Evolutionary conservation across 1,284 basidiomycete genomes (phyloP).

Genomic region (Fomitopsis betulina): DNA sequence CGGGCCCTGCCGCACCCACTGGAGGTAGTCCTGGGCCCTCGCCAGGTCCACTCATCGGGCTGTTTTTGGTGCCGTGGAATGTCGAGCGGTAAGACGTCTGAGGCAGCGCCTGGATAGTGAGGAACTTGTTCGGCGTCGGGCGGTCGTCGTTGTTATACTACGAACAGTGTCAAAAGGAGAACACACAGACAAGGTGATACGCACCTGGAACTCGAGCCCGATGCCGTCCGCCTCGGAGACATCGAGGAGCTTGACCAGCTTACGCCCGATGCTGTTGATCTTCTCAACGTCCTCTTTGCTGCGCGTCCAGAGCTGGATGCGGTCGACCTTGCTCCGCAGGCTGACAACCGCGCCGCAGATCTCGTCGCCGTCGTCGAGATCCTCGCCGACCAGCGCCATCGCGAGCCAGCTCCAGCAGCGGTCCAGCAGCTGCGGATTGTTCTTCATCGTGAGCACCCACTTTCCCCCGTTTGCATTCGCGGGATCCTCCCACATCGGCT

Average conservation of each 20-base stretch:
- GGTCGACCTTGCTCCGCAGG: slow-evolving; percentile 80
- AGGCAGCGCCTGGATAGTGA: slow-evolving; percentile 71
- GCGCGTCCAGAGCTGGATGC: slow-evolving; percentile 88
- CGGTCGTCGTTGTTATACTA: slow-evolving; percentile 81
- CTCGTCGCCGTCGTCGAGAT: slow-evolving; percentile 82
- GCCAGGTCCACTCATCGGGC: slow-evolving; percentile 25
- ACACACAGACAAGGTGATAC: not conserved
- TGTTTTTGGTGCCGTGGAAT: slow-evolving; percentile 38
- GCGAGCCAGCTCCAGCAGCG: slow-evolving; percentile 88
- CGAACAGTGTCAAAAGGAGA: not conserved
- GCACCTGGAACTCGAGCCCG: slow-evolving; percentile 85
- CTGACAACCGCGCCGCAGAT: slow-evolving; percentile 92
- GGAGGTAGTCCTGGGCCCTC: slow-evolving; percentile 30
- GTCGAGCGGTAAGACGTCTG: slow-evolving; percentile 58
- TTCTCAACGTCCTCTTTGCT: slow-evolving; percentile 79
- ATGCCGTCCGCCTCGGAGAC: slow-evolving; percentile 75
- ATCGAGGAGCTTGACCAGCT: slow-evolving; percentile 78
- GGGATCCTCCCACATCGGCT: slow-evolving; percentile 95
- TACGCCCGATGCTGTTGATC: slow-evolving; percentile 80
- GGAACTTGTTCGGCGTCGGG: slow-evolving; percentile 72
- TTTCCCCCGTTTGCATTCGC: slow-evolving; percentile 90
- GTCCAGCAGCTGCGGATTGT: slow-evolving; percentile 76
- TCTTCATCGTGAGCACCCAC: slow-evolving; percentile 92
- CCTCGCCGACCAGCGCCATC: slow-evolving; percentile 88
- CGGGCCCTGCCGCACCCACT: slow-evolving; percentile 20